Evolutionary conservation across 1,284 basidiomycete genomes (phyloP), one percentile per base, ranked within the genome.

Genomic region (Meripilus lineatus): DNA sequence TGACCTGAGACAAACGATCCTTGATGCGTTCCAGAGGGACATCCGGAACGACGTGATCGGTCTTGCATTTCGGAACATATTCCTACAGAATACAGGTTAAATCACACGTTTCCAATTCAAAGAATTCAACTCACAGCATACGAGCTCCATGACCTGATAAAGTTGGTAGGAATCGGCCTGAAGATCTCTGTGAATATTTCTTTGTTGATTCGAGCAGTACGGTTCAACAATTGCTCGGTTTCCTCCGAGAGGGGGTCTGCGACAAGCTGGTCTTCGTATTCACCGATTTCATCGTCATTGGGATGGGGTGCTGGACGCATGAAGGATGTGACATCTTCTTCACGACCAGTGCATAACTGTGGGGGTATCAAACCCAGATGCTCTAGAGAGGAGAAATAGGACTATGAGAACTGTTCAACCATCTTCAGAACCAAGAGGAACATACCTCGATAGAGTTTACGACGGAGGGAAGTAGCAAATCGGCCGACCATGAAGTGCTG

Each of bases 151-250:
- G 72, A 74, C 53, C 80, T 72, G 42, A 94, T 85, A 22, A 84
- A 66, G 62, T 94, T 88, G 18, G 81, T 84, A 0, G 93, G 93
- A 5, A 93, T 79, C 40, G 84, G 79, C 32, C 79, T 75, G 74
- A 93, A 93, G 41, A 94, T 63, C 60, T 93, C 86, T 3, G 81
- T 80, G 57, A 88, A 93, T 46, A 89, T 72, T 56, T 85, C 83
- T 40, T 90, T 73, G 63, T 96, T 95, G 62, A 64, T 75, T 49
- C 74, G 71, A 14, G 89, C 93, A 0, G 89, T 93, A 32, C 71
- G 71, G 41, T 72, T 75, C 83, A 86, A 87, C 3, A 93, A 66
- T 4, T 69, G 52, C 10, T 77, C 57, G 18, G 83, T 83, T 23
- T 72, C 66, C 20, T 83, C 77, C 2, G 75, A 65, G 22, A 96